phyloP scores from a whole-genome alignment of 2,329 filamentous ascomycete genomes.

The Sclerotinia glacialis region DNA sequence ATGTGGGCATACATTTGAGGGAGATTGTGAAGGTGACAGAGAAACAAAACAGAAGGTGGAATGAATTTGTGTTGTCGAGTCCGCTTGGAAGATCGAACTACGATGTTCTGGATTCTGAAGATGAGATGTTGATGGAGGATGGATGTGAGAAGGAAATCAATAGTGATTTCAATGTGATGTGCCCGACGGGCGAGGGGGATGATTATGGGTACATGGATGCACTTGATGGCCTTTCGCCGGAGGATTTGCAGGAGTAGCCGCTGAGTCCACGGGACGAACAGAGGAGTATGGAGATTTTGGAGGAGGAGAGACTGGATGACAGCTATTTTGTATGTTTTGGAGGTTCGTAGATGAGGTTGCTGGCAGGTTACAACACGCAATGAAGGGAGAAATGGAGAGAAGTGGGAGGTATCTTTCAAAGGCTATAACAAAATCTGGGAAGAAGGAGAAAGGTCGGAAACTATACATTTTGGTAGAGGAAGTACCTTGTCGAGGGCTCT shows the following conservation, averaged over 20 bases:
- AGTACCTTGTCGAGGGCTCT: background rate
- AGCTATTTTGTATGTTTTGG: constrained; percentile 32
- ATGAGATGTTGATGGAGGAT: constrained; percentile 28
- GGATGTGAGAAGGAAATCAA: constrained; percentile 32
- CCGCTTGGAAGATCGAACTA: constrained; percentile 40
- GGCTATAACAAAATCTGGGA: background rate
- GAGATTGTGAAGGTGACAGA: constrained; percentile 30
- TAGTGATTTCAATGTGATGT: constrained; percentile 40
- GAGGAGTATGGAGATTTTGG: constrained; percentile 36
- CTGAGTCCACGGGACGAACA: constrained; percentile 34
- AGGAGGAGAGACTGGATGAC: constrained; percentile 34
- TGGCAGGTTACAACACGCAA: background rate
- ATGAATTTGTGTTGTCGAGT: constrained; percentile 36
- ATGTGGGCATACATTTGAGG: constrained; percentile 25
- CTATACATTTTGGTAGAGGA: background rate
- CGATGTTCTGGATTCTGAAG: constrained; percentile 39
- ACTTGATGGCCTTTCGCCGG: constrained; percentile 37
- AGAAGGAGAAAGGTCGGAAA: constrained; percentile 20
- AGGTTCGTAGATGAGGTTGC: constrained; percentile 34
- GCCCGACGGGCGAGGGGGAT: constrained; percentile 29
- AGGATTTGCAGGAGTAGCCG: constrained; percentile 34
- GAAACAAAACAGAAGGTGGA: constrained; percentile 34
- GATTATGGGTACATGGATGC: constrained; percentile 40
- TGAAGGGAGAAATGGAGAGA: background rate
- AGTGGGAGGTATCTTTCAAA: no score